A percentile compares a stretch with the other conserved stretches of the same genome.
Evolutionary conservation across 441 rosid genomes (phyloP).

Genomic region (Croton setiger): DNA sequence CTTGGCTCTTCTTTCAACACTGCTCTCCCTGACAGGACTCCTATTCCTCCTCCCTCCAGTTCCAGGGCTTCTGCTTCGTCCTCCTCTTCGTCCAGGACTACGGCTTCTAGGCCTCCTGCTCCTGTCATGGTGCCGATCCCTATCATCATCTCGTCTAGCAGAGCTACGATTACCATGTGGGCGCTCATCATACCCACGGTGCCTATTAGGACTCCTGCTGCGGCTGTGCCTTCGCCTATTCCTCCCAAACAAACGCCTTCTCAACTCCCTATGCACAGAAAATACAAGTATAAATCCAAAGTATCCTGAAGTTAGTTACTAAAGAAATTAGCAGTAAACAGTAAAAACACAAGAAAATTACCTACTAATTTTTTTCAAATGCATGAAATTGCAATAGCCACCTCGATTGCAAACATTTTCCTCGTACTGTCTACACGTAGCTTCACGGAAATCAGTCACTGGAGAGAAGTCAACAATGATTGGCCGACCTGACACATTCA

Average conservation of each 20-base stretch:
- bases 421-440: conserved; percentile 81
- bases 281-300: not conserved
- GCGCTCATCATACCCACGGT: conserved; percentile 34
- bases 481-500: conserved; percentile 50
- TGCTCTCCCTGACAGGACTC: conserved; percentile 46
- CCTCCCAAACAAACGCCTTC: conserved; percentile 46
- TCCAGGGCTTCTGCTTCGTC: conserved; percentile 46
- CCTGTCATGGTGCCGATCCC: conserved; percentile 39
- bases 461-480: conserved; percentile 82
- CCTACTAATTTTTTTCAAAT: conserved; percentile 60
- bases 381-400: conserved; percentile 71
- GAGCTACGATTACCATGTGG: conserved; percentile 31
- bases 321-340: not conserved
- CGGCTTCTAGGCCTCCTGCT: conserved; percentile 49
- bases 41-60: conserved; percentile 46
- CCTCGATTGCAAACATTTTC: conserved; percentile 75
- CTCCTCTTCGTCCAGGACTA: conserved; percentile 46
- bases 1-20: conserved; percentile 57
- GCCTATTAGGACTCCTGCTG: conserved; percentile 48
- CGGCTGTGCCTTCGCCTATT: conserved; percentile 45
- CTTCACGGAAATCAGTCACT: conserved; percentile 81
- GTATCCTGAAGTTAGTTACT: not conserved
- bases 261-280: conserved; percentile 43
- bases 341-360: conserved; percentile 1
- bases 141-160: conserved; percentile 41